Conservation (phyloP, 2,329 filamentous ascomycete genomes). For the Verticillium albo-atrum region DNA sequence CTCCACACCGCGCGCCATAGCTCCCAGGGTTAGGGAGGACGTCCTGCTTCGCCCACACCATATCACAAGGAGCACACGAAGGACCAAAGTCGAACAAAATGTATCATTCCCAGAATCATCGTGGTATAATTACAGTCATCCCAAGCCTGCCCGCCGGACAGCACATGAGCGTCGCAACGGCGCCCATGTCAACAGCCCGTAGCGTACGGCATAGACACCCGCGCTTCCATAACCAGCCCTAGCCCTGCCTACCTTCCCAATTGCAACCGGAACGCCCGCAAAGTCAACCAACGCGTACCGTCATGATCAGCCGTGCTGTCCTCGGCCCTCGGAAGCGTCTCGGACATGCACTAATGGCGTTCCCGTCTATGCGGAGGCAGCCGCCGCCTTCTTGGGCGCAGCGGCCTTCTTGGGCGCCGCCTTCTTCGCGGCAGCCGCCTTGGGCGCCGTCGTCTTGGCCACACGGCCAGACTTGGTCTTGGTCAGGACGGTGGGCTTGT, state of each 20-base stretch:
- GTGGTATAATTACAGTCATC: conserved; percentile 9
- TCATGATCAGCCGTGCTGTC: not conserved
- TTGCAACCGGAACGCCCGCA: not conserved
- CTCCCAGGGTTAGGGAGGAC: not conserved
- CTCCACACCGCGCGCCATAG: conserved; percentile 13
- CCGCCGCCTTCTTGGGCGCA: conserved; percentile 24
- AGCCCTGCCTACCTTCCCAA: not conserved
- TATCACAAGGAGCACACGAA: too few relatives aligned
- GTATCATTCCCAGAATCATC: not conserved
- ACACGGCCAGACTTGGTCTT: conserved; percentile 88
- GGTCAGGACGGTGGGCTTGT: conserved; percentile 65
- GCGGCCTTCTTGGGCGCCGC: conserved; percentile 34
- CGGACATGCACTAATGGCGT: not conserved
- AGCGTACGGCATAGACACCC: not conserved
- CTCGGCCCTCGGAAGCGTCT: not conserved
- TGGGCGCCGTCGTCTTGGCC: conserved; percentile 60
- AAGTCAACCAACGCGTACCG: not conserved
- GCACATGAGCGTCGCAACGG: not conserved
- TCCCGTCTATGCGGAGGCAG: conserved; percentile 7
- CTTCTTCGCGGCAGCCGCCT: conserved; percentile 41
- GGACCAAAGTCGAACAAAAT: not conserved
- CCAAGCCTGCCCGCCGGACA: not conserved
- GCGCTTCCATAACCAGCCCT: not conserved
- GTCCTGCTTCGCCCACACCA: too few relatives aligned
- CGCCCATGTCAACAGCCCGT: not conserved